Percentiles rank a stretch among this genome's conserved stretches.
phyloP scores from a whole-genome alignment of 257 asterid species.

The Knoxia roxburghii region DNA sequence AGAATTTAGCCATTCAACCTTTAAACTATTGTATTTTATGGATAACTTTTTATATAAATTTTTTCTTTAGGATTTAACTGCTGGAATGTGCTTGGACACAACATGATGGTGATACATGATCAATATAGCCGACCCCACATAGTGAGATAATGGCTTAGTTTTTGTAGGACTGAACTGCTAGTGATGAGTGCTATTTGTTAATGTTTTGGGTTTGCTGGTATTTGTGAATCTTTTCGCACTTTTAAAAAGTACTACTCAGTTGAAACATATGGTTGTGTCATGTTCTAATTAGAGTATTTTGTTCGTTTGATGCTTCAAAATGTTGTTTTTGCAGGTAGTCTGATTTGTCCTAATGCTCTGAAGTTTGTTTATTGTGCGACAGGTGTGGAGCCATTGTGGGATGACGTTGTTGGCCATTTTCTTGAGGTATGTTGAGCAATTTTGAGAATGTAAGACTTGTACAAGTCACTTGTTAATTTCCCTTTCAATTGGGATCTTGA shows the following conservation, averaged over 20 bases:
- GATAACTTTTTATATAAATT: background rate
- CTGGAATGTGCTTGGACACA: too few species aligned
- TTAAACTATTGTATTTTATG: background rate
- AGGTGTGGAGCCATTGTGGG: conserved; percentile 97
- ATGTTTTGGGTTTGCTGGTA: conserved; percentile 20
- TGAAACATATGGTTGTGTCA: background rate
- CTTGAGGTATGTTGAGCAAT: conserved; percentile 58
- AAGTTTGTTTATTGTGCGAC: conserved; percentile 33
- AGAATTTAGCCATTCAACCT: background rate
- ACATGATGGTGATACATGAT: too few species aligned
- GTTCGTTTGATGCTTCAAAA: background rate
- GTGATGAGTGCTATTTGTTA: too few species aligned
- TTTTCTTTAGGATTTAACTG: background rate
- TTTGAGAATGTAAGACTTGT: background rate
- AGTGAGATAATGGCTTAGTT: too few species aligned
- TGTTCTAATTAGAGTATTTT: background rate
- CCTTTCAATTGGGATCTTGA: conserved; percentile 14
- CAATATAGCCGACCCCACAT: too few species aligned
- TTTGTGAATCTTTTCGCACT: background rate
- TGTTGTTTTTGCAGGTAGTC: background rate
- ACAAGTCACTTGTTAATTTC: background rate
- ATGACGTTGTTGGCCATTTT: conserved; percentile 79
- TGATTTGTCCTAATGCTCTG: background rate
- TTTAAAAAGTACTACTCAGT: conserved; percentile 9
- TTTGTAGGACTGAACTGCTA: too few species aligned